Evolutionary conservation across 208 protist species (phyloP).

Genomic region (Tritrichomonas musculus): DNA sequence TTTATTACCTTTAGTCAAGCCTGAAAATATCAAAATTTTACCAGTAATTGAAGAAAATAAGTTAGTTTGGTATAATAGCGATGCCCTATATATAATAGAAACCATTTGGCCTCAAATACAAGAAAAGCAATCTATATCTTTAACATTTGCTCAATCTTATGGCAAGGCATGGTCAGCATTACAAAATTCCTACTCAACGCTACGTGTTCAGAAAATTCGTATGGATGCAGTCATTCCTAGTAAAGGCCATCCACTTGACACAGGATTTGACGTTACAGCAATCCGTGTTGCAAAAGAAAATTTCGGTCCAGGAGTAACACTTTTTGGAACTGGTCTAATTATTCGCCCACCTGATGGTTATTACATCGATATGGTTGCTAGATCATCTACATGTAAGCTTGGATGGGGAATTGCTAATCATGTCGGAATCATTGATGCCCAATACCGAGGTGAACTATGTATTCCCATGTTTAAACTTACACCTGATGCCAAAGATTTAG

Average conservation of each 20-base stretch:
- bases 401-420: background rate
- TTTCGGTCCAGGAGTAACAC: background rate
- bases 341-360: constrained; percentile 6
- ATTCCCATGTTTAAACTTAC: background rate
- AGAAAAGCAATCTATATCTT: background rate
- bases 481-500: background rate
- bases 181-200: background rate
- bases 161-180: background rate
- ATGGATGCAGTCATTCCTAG: background rate
- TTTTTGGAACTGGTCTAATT: background rate
- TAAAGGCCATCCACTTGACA: background rate
- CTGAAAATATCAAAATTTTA: background rate
- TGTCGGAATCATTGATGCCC: constrained; percentile 18
- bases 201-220: background rate
- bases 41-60: background rate
- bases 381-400: background rate
- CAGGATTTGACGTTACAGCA: background rate
- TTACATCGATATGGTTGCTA: constrained; percentile 6
- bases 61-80: background rate
- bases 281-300: background rate
- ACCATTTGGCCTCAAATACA: background rate
- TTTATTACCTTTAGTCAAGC: background rate
- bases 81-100: background rate
- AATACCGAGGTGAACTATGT: constrained; percentile 1
- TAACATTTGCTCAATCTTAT: constrained; percentile 5